Percentiles rank a stretch among this genome's conserved stretches.
These are phyloP conservation scores for Eucalyptus grandis DNA, from an alignment of 345 rosid genomes.

Conservation along the genomic window DNA sequence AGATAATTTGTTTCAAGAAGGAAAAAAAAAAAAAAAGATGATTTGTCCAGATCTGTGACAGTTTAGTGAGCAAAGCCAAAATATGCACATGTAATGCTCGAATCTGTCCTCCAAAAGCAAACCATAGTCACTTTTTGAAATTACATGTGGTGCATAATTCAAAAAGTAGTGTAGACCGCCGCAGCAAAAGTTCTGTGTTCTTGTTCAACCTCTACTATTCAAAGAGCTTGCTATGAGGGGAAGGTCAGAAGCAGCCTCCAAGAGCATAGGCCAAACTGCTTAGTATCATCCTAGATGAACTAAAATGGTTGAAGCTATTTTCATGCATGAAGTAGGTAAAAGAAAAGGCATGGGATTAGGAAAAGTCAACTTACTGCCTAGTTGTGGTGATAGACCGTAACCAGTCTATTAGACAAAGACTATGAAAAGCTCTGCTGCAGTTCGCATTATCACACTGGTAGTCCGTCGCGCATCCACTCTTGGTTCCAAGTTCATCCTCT, in stretches of 20 bases:
- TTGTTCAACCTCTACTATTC: background rate
- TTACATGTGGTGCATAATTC: background rate
- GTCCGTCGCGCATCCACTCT: slow-evolving; percentile 52
- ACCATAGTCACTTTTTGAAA: background rate
- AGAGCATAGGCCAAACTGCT: background rate
- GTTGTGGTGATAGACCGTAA: slow-evolving; percentile 71
- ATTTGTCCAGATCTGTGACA: background rate
- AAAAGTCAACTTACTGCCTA: slow-evolving; percentile 52
- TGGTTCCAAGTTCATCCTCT: slow-evolving; percentile 63
- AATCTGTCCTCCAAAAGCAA: background rate
- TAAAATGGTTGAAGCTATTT: background rate
- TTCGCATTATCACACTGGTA: slow-evolving; percentile 55
- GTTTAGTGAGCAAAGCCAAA: background rate
- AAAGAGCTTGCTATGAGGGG: background rate
- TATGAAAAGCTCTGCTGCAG: slow-evolving; percentile 67
- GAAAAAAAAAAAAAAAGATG: too few species aligned
- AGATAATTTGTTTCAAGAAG: background rate
- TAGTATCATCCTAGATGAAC: background rate
- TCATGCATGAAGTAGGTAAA: background rate
- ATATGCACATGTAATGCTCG: background rate
- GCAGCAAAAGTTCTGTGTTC: background rate
- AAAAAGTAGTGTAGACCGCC: background rate
- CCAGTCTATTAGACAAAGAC: slow-evolving; percentile 68
- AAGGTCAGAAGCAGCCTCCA: background rate
- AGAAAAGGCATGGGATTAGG: background rate